Conservation (phyloP, 2,329 filamentous ascomycete species). For the Xylaria sp. region DNA sequence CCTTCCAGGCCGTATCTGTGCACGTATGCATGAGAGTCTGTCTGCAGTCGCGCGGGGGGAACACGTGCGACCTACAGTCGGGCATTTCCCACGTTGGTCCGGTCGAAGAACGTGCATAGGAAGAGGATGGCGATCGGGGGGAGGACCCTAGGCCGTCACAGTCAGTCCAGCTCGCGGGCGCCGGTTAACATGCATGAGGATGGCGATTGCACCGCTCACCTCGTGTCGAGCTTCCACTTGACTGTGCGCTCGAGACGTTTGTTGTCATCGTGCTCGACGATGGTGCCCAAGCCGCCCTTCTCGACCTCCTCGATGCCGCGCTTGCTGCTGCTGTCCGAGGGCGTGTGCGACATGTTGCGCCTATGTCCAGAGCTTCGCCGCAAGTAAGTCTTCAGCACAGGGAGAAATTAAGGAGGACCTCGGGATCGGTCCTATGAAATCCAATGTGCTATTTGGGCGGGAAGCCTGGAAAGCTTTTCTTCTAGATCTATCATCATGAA, state of each 20-base stretch:
- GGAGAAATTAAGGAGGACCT: background rate
- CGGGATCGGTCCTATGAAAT: background rate
- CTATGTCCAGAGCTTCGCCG: background rate
- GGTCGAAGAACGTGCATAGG: slow-evolving; percentile 66
- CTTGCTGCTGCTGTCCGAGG: slow-evolving; percentile 12
- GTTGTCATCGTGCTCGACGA: slow-evolving; percentile 15
- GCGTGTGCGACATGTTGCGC: background rate
- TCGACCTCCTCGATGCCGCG: slow-evolving; percentile 32
- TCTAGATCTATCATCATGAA: background rate
- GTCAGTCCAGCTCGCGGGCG: background rate
- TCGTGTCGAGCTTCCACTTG: slow-evolving; percentile 57
- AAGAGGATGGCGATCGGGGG: slow-evolving; percentile 67
- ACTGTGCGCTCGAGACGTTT: slow-evolving; percentile 45
- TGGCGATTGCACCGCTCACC: slow-evolving; percentile 38
- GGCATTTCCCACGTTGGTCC: slow-evolving; percentile 75
- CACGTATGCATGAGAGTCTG: background rate
- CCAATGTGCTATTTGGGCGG: background rate
- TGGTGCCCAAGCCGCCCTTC: slow-evolving; percentile 19
- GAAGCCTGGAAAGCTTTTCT: background rate
- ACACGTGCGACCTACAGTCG: slow-evolving; percentile 48
- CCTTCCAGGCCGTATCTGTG: slow-evolving; percentile 54
- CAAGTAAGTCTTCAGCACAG: background rate
- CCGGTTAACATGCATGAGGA: background rate
- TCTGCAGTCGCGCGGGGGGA: background rate
- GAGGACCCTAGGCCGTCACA: slow-evolving; percentile 52